Evolutionary conservation across 768 basidiomycete species (phyloP), one percentile per base, ranked within the genome.

Genomic region (Leccinum rimulosum): DNA sequence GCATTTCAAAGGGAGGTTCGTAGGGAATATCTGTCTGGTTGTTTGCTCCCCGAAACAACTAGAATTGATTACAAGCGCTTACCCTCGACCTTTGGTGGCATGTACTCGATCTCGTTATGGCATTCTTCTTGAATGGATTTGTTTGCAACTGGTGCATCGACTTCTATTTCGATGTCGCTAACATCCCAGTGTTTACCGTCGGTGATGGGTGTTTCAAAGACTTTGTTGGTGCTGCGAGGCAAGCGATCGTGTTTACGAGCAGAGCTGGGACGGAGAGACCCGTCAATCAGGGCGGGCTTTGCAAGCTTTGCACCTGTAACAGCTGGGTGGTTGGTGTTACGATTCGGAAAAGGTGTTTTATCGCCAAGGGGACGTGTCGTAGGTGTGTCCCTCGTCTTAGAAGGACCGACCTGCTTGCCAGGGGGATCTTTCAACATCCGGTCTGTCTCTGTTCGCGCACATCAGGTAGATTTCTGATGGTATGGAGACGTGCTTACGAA

Each of bases 261-360:
- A 5, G 89, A 89, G 61, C 88, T 90, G 0, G 89, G 85, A 4
- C 86, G 81, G 17, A 82, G 77, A 7, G 77, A 74, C 2, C 79
- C 77, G 51, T 80, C 80, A 6, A 72, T 73, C 63, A 75, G 27
- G 69, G 70, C 50, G 55, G 77, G 65, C 68, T 76, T 72, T 73
- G 80, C 58, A 36, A 73, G 59, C 65, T 77, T 75, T 25, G 62
- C 58, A 10, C 64, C 66, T 75, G 77, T 25, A 73, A 78, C 54
- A 76, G 74, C 60, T 68, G 74, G 15, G 30, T 63, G 63, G 60
- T 57, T 64, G 50, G 63, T 56, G 33, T 73, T 73, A 38, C 88
- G 85, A 68, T 91, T 91, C 3, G 84, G 83, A 64, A 86, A 86
- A 2, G 89, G 89, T 1, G 89, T 92, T 73, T 88, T 91, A 74